Base-by-base conservation (phyloP, 108 stramenopile genomes). In the Thalassiosira profunda region DNA sequence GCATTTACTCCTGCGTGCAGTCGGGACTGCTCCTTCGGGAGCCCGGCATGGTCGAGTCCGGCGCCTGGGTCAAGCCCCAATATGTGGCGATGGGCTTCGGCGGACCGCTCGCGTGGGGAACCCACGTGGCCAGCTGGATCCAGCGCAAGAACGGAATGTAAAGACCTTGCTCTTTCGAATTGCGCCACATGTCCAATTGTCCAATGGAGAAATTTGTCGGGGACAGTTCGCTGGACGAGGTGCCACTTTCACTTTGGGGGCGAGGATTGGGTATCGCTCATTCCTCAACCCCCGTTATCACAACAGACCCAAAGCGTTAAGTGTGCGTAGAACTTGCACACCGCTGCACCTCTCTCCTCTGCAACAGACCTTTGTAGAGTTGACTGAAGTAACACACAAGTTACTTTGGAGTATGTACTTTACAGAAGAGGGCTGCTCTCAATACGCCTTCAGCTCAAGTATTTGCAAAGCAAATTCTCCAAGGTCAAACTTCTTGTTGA, bases 111-210 rank as follows among this genome's bases (percentile, higher is more conserved):
- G 92, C 95, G 10, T 96, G 95, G 95, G 95, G 95, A 47, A 92
- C 90, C 33, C 95, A 96, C 58, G 95, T 96, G 52, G 95, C 95
- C 31, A 70, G 79, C 60, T 96, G 95, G 95, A 96, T 96, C 67
- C 95, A 96, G 72, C 90, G 95, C 82, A 88, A 93, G 84, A 96
- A 96, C 52, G 95, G 95, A 47, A 92, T 88, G 91, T 96, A 93
- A 93, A 85, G 73, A 70, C n/a, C n/a, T n/a, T n/a, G n/a, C 12
- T 20, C 47, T 21, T 24, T 48, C 28, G 25, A 46, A 46, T 20
- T 2, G 28, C 12, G 47, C n/a, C 28, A 29, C 4, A 48, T 21
- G 12, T 29, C 45, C 0, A n/a, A 46, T 9, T 23, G 24, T 4
- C 5, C 20, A 9, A 46, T 23, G 24, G 45, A 46, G 2, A 46